Evolutionary conservation across 1,284 basidiomycete species (phyloP).

Genomic region (Papiliotrema flavescens): DNA sequence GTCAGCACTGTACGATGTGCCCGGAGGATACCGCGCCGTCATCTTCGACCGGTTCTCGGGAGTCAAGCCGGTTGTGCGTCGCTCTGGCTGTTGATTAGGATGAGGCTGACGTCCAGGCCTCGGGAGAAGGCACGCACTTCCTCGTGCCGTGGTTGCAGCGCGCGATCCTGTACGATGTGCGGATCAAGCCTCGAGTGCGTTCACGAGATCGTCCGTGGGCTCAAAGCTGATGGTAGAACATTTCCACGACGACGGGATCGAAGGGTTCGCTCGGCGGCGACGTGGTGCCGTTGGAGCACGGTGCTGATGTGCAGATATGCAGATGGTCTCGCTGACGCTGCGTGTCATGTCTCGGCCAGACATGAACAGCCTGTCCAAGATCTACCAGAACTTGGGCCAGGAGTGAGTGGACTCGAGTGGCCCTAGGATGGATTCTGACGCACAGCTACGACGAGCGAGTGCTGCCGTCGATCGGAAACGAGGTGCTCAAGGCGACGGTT

Average conservation of each 20-base stretch:
- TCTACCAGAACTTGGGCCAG: conserved; percentile 89
- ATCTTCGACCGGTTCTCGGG: conserved; percentile 98
- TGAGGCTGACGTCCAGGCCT: conserved; percentile 56
- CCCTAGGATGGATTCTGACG: neutral
- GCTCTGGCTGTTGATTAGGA: neutral
- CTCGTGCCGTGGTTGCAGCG: conserved; percentile 91
- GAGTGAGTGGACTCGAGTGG: conserved; percentile 52
- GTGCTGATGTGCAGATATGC: conserved; percentile 54
- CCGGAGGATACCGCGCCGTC: conserved; percentile 87
- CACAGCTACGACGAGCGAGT: conserved; percentile 79
- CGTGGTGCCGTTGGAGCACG: neutral
- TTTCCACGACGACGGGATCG: conserved; percentile 63
- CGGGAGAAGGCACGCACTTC: conserved; percentile 94
- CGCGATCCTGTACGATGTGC: conserved; percentile 95
- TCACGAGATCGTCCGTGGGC: neutral
- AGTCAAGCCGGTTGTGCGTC: conserved; percentile 67
- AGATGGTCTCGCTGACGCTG: conserved; percentile 96
- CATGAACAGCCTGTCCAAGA: conserved; percentile 78
- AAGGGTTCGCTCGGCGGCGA: conserved; percentile 24
- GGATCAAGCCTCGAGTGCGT: conserved; percentile 88
- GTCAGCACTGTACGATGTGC: conserved; percentile 83
- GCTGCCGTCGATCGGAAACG: conserved; percentile 92
- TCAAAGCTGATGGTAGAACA: conserved; percentile 61
- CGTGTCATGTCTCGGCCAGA: conserved; percentile 94
- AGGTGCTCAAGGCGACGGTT: conserved; percentile 96